A percentile compares a stretch with the other conserved stretches of the same genome.
These are phyloP conservation scores for Centrapalus pauciflorus DNA, from an alignment of 129 eudicot species.

Conservation along the genomic window DNA sequence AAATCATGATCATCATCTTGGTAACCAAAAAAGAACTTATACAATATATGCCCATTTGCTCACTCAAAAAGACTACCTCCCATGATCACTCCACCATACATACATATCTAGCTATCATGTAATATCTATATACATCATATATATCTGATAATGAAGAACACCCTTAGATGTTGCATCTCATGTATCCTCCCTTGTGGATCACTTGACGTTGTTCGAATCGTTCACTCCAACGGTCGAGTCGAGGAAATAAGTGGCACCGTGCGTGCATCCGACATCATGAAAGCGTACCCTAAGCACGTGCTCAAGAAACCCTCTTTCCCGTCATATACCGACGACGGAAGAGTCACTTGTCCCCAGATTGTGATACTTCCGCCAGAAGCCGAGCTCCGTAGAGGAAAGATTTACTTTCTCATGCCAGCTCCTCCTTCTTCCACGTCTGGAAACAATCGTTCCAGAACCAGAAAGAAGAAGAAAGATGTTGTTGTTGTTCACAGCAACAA, in stretches of 20 bases:
- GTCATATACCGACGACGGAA: conserved; percentile 21
- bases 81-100: too few species aligned
- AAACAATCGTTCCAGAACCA: conserved; percentile 13
- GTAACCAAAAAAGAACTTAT: too few species aligned
- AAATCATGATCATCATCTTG: too few species aligned
- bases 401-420: conserved; percentile 66
- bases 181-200: conserved; percentile 86
- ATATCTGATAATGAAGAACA: conserved; percentile 57
- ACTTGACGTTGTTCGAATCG: conserved; percentile 70
- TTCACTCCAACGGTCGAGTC: conserved; percentile 60
- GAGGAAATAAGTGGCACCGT: conserved; percentile 57
- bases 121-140: too few species aligned
- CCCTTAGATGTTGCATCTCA: conserved; percentile 76
- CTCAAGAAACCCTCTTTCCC: conserved; percentile 46
- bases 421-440: conserved; percentile 13
- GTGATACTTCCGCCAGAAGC: conserved; percentile 59
- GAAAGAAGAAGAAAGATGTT: too few species aligned
- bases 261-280: conserved; percentile 53
- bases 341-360: conserved; percentile 29
- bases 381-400: conserved; percentile 67
- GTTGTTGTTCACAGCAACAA: too few species aligned
- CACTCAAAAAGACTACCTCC: too few species aligned
- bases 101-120: too few species aligned
- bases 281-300: conserved; percentile 55
- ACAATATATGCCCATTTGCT: too few species aligned